Conservation (phyloP, 441 rosid species). For the Rhodomyrtus psidioides region DNA sequence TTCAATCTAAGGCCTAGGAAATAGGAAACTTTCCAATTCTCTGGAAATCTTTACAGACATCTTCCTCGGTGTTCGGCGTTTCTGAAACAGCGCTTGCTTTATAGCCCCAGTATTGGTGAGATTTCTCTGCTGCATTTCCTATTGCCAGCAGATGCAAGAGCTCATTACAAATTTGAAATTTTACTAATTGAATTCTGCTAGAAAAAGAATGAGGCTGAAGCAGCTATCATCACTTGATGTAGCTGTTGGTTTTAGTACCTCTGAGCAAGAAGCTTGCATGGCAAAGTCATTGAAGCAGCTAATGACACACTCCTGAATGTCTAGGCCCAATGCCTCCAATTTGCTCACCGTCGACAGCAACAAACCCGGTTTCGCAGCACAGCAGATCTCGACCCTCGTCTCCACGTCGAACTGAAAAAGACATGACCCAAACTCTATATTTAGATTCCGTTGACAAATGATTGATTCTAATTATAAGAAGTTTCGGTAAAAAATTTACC, state of each 20-base stretch:
- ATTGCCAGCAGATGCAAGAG: neutral
- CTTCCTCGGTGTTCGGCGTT: conserved; percentile 8
- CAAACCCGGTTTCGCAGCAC: neutral
- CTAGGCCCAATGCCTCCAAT: neutral
- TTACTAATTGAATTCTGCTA: neutral
- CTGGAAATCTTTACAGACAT: neutral
- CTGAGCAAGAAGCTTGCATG: conserved; percentile 6
- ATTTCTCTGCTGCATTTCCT: neutral
- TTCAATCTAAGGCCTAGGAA: neutral
- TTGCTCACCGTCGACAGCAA: neutral
- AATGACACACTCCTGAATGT: conserved; percentile 1
- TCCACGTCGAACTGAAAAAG: conserved; percentile 2
- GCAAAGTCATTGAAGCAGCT: conserved; percentile 15
- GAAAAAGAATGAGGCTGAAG: neutral
- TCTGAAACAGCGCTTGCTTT: conserved; percentile 6
- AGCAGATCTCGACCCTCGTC: conserved; percentile 4
- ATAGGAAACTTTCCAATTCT: neutral
- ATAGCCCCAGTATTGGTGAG: neutral
- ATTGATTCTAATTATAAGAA: neutral
- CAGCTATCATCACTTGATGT: neutral
- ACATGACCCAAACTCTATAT: neutral
- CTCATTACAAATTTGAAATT: neutral
- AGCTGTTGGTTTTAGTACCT: neutral
- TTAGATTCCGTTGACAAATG: neutral
- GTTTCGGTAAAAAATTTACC: neutral